Evolutionary conservation across 2,329 filamentous ascomycete species (phyloP), one percentile per base, ranked within the genome.

Genomic region (Geoglossum cookeanum): DNA sequence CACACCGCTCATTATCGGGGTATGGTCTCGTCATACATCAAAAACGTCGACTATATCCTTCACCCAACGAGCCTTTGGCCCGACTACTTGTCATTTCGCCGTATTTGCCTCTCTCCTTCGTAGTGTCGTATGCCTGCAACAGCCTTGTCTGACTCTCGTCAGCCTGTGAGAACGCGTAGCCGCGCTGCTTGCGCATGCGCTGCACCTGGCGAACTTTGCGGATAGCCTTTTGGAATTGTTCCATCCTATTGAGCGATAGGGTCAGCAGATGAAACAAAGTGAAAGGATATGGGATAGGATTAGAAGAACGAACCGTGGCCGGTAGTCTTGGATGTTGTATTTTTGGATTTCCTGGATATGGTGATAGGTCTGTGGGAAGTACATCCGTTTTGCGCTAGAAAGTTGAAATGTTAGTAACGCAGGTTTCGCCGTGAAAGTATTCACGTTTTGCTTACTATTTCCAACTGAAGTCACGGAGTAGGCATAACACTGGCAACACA

Each of bases 281-380:
- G 8, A 44, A 33, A 4, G 56, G 35, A 33, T 13, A 22, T 37
- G 44, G 29, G 35, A 39, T 42, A 37, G 29, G 17, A 47, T 15
- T 27, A 4, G 15, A 32, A 57, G 35, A 55, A 75, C 78, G 63
- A 78, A 90, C 87, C 92, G 83, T 60, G 92, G 92, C 67, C 92
- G 78, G 71, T 98, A 98, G 73, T 98, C 92, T 73, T 98, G 92
- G 60, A 98, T 95, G 65, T 98, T 98, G 74, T 97, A 98, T 73
- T 98, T 98, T 71, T 98, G 92, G 64, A 98, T 98, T 74, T 98
- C 92, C 71, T 98, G 92, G 61, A 98, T 92, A 69, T 98, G 92
- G 65, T 98, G 92, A 67, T 98, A 98, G 48, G 87, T 83, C 71
- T 96, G 86, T 27, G 92, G 92, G 63, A 83, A 84, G 73, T 97